These are phyloP conservation scores for Selenicereus undatus DNA, from an alignment of 148 eudicot species.

Conservation along the genomic window DNA sequence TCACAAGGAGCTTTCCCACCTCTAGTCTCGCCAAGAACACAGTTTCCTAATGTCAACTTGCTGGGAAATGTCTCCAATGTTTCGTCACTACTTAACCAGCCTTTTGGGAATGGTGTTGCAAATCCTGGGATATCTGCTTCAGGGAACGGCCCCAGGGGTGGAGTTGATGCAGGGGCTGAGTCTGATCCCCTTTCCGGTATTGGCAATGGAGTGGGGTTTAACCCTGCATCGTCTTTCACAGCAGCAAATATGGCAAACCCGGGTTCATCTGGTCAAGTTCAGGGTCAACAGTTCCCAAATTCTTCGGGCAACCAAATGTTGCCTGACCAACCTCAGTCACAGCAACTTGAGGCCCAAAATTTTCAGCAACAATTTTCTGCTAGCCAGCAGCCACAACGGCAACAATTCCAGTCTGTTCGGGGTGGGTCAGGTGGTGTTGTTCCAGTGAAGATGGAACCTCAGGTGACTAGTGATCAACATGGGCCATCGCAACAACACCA, in stretches of 20 bases:
- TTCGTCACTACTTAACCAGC: slow-evolving; percentile 68
- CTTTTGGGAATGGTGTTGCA: slow-evolving; percentile 68
- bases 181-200: slow-evolving; percentile 60
- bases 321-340: slow-evolving; percentile 58
- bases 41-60: slow-evolving; percentile 67
- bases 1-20: slow-evolving; percentile 73
- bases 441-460: slow-evolving; percentile 63
- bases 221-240: slow-evolving; percentile 44
- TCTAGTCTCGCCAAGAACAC: slow-evolving; percentile 61
- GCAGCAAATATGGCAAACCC: slow-evolving; percentile 40
- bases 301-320: slow-evolving; percentile 51
- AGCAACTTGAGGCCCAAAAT: slow-evolving; percentile 50
- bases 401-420: slow-evolving; percentile 50
- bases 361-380: slow-evolving; percentile 52
- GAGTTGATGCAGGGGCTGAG: slow-evolving; percentile 60
- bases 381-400: slow-evolving; percentile 44
- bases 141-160: slow-evolving; percentile 45
- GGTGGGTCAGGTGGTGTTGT: slow-evolving; percentile 52
- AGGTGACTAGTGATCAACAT: slow-evolving; percentile 43
- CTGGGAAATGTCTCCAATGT: slow-evolving; percentile 74
- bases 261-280: slow-evolving; percentile 48
- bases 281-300: slow-evolving; percentile 47
- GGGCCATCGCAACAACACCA: slow-evolving; percentile 37
- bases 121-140: slow-evolving; percentile 48
- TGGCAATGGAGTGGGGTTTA: slow-evolving; percentile 72